Conservation (phyloP, 2,329 filamentous ascomycete species). For the Cordyceps pruinosa region DNA sequence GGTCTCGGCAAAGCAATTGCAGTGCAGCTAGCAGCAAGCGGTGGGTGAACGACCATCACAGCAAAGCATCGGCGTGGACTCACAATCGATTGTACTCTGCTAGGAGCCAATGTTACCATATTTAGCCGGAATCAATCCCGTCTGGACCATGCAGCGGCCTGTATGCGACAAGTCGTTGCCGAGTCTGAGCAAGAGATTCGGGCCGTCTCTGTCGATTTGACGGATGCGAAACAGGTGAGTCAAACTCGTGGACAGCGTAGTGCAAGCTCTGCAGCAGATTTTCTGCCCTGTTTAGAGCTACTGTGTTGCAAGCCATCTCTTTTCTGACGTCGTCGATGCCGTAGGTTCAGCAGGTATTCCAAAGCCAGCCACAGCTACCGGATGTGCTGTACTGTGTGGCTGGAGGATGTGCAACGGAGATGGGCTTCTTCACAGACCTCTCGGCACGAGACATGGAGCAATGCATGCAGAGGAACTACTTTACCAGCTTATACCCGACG, state of each 20-base stretch:
- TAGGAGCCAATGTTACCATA: background rate
- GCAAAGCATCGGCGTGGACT: background rate
- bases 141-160: background rate
- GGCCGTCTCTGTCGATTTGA: background rate
- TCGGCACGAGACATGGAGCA: background rate
- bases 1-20: background rate
- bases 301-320: too few species aligned
- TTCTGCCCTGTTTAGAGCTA: too few species aligned
- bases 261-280: too few species aligned
- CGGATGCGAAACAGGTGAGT: too few species aligned
- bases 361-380: background rate
- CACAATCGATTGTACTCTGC: background rate
- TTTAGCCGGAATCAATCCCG: background rate
- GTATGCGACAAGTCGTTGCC: background rate
- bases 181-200: background rate
- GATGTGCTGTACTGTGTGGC: background rate
- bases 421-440: background rate
- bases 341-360: too few species aligned
- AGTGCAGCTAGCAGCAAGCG: background rate
- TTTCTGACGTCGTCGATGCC: too few species aligned
- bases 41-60: background rate
- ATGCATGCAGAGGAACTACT: background rate
- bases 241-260: too few species aligned
- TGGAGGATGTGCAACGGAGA: background rate
- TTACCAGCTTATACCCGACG: background rate